Percentiles rank a stretch among this genome's conserved stretches.
Conservation (phyloP, 495 filamentous ascomycete genomes). For the Immersiella caudata region DNA sequence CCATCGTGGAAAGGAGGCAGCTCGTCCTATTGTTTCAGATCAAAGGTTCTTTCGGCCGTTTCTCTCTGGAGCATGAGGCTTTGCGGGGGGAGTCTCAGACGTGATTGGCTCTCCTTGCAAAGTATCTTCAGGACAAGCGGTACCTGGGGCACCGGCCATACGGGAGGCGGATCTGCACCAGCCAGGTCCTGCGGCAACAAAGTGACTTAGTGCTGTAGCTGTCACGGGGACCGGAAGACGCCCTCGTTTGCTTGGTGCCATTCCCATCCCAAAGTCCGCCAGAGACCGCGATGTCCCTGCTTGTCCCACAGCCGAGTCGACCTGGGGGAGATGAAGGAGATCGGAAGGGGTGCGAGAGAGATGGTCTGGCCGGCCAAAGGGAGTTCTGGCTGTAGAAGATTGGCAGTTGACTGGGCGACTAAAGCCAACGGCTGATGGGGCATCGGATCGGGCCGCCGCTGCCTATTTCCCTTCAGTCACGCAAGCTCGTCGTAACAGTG, state of each 20-base stretch:
- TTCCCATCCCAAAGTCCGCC: background rate
- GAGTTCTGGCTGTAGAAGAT: background rate
- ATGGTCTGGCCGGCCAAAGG: background rate
- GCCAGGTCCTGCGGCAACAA: constrained; percentile 17
- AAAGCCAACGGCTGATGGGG: constrained; percentile 15
- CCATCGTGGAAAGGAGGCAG: constrained; percentile 24
- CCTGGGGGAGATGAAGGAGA: background rate
- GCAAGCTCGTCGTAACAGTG: background rate
- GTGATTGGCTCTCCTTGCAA: constrained; percentile 30
- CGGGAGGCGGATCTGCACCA: constrained; percentile 20
- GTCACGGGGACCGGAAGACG: constrained; percentile 15
- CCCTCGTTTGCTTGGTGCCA: constrained; percentile 12
- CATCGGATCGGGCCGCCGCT: constrained; percentile 34
- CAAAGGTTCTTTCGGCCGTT: constrained; percentile 42
- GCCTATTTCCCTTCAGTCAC: constrained; percentile 16
- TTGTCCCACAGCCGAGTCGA: constrained; percentile 11
- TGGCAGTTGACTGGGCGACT: background rate
- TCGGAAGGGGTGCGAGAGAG: background rate
- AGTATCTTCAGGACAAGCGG: constrained; percentile 12
- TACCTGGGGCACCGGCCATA: constrained; percentile 18
- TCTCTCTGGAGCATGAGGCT: constrained; percentile 20
- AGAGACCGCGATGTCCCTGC: constrained; percentile 14
- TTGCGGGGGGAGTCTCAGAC: constrained; percentile 4
- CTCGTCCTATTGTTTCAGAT: constrained; percentile 42
- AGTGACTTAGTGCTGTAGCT: constrained; percentile 18